Conservation (phyloP, 1,284 basidiomycete species). For the Phellopilus nigrolimitatus region DNA sequence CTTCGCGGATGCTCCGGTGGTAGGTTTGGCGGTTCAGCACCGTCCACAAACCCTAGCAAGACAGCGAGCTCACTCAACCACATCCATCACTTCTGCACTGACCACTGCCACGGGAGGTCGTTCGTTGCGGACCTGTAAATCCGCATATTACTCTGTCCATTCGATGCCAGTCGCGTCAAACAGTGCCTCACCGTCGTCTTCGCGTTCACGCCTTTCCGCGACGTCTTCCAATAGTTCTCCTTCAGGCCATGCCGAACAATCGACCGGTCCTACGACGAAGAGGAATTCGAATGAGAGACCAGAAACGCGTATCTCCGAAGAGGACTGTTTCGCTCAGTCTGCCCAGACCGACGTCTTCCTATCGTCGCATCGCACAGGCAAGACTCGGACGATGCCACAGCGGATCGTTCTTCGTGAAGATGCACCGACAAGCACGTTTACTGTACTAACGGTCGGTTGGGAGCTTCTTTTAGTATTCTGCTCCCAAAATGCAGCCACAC, state of each 20-base stretch:
- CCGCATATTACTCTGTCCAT: constrained; percentile 14
- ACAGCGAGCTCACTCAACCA: constrained; percentile 3
- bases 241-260: neutral
- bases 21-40: neutral
- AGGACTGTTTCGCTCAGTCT: too few species aligned
- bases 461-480: neutral
- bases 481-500: neutral
- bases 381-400: too few species aligned
- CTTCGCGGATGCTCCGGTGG: neutral
- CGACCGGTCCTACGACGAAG: neutral
- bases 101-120: neutral
- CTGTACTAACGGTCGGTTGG: neutral
- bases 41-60: neutral
- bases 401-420: neutral
- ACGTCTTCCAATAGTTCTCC: neutral
- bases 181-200: constrained; percentile 2
- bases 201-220: neutral
- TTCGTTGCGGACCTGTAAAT: constrained; percentile 11
- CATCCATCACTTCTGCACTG: constrained; percentile 1
- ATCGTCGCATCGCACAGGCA: too few species aligned
- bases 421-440: neutral
- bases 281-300: neutral
- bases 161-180: constrained; percentile 8
- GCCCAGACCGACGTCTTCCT: too few species aligned
- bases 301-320: too few species aligned